phyloP scores from a whole-genome alignment of 2,329 filamentous ascomycete species.

The Thermomyces lanuginosus region DNA sequence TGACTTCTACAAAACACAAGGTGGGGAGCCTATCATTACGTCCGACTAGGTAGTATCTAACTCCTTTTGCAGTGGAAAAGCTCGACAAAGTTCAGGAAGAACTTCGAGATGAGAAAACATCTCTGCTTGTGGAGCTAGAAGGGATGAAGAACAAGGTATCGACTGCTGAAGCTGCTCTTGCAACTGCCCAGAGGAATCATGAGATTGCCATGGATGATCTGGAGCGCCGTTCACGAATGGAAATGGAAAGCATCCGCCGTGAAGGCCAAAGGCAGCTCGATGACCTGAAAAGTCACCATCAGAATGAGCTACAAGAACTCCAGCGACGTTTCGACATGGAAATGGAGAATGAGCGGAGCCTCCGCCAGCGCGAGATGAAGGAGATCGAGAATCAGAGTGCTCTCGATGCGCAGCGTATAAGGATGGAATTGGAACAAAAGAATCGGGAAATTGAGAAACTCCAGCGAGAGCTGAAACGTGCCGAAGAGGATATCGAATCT shows the following conservation, averaged over 20 bases:
- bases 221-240: slow-evolving; percentile 35
- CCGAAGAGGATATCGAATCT: slow-evolving; percentile 37
- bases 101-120: slow-evolving; percentile 35
- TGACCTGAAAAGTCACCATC: slow-evolving; percentile 43
- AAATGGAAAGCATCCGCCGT: slow-evolving; percentile 28
- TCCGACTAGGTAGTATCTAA: slow-evolving; percentile 2
- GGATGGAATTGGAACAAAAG: slow-evolving; percentile 35
- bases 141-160: slow-evolving; percentile 38
- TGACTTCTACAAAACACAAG: slow-evolving; percentile 55
- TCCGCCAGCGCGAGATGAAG: slow-evolving; percentile 23
- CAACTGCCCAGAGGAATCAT: slow-evolving; percentile 36
- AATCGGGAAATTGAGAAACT: slow-evolving; percentile 37
- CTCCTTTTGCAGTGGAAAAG: slow-evolving; percentile 33
- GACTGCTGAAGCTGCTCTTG: slow-evolving; percentile 32
- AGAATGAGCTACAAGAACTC: slow-evolving; percentile 50
- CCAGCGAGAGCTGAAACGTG: slow-evolving; percentile 20
- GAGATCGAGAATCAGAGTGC: slow-evolving; percentile 19
- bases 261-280: slow-evolving; percentile 38
- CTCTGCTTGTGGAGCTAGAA: slow-evolving; percentile 53
- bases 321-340: slow-evolving; percentile 48
- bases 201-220: slow-evolving; percentile 37
- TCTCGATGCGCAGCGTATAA: slow-evolving; percentile 23
- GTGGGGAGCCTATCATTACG: slow-evolving; percentile 29
- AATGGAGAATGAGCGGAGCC: slow-evolving; percentile 44
- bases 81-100: slow-evolving; percentile 38